Percentiles rank a stretch among this genome's conserved stretches.
Conservation (phyloP, 192 early-diverging fungal species). For the Linnemannia elongata region DNA sequence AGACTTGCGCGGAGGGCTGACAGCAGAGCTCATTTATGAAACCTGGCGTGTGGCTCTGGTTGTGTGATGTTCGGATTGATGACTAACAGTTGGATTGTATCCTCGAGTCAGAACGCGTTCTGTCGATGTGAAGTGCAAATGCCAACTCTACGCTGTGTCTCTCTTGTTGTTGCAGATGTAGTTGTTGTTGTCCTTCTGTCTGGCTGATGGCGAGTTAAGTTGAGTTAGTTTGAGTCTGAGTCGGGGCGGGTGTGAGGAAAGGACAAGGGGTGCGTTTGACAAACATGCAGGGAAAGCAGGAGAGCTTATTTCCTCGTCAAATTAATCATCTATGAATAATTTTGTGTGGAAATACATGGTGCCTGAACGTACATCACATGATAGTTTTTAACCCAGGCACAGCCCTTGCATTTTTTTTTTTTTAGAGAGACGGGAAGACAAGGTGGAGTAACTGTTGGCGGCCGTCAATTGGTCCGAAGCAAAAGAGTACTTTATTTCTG, state of each 20-base stretch:
- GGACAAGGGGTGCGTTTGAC: background rate
- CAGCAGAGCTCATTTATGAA: background rate
- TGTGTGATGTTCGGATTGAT: background rate
- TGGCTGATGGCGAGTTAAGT: background rate
- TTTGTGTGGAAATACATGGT: background rate
- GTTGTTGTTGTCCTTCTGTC: background rate
- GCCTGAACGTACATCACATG: background rate
- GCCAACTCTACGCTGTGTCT: background rate
- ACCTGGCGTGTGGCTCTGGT: background rate
- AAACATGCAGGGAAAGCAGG: background rate
- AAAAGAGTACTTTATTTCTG: background rate
- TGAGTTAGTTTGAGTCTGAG: background rate
- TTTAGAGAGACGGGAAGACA: too few species aligned
- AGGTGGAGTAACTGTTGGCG: background rate
- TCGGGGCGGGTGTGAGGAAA: background rate
- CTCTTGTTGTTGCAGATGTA: background rate
- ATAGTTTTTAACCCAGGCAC: background rate
- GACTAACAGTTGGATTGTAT: background rate
- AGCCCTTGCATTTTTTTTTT: background rate
- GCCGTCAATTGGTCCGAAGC: background rate
- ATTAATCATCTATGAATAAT: background rate
- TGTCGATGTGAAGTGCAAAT: background rate
- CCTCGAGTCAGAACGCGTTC: too few species aligned
- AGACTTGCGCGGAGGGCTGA: background rate
- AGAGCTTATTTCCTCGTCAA: background rate